Base-by-base conservation (phyloP, 176 grass and related monocot genomes). In the Paspalum notatum region DNA sequence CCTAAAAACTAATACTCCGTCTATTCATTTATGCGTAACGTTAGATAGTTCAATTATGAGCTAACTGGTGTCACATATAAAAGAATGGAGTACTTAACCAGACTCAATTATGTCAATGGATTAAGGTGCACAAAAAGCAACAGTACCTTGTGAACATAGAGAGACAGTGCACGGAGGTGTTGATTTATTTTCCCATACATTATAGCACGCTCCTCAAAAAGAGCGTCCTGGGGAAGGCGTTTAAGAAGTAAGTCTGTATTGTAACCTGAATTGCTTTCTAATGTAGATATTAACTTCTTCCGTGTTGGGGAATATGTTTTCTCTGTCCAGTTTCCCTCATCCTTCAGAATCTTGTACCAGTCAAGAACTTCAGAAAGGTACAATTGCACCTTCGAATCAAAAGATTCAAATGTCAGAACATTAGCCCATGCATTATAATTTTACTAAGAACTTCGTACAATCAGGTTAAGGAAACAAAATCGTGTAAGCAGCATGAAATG, bases 361-460 rank as follows among this genome's bases (percentile, higher is more conserved):
- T 95, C 96, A 76, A 99, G 56, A 67, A 99, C 96, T 85, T 99
- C 96, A 83, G 96, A 99, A 80, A 99, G 86, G 84, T 99, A 99
- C 53, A 93, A 82, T 95, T 99, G 96, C 53, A 99, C 92, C 96
- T 99, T 71, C n/a, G 69, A 53, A 82, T 9, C 45, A 85, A 48
- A 90, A 90, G 45, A 18, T 73, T 56, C 4, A 24, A 68, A 48
- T 42, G 48, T 83, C 41, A 84, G 59, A 72, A 74, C 32, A 80
- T 69, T 26, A 77, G 59, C 26, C 12, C 17, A 75, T 38, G n/a
- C 21, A 70, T 62, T 74, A 47, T 4, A 54, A 50, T 12, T 55
- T 24, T 79, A 55, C 12, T n/a, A 39, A 17, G 22, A 71, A 71
- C 66, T 81, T 81, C 12, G 39, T 27, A 71, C 46, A 1, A 65